These are phyloP conservation scores for Metschnikowia santaceciliae DNA, from an alignment of 805 yeast species.

Conservation along the genomic window DNA sequence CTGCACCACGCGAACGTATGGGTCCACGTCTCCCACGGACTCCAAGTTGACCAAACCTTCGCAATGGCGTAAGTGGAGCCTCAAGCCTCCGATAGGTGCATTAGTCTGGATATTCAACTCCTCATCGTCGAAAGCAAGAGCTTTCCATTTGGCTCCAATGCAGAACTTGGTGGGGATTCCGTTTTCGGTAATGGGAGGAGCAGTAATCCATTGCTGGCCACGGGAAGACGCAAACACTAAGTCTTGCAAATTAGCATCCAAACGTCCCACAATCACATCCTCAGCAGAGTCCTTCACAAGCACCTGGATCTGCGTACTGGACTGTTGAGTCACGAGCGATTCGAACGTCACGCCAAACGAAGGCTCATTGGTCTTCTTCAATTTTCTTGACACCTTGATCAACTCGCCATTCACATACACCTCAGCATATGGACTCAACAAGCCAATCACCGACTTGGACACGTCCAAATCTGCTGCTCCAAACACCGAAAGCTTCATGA, in stretches of 20 bases:
- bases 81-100: constrained; percentile 65
- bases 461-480: constrained; percentile 57
- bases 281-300: constrained; percentile 59
- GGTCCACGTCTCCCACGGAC: constrained; percentile 70
- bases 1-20: constrained; percentile 58
- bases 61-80: constrained; percentile 56
- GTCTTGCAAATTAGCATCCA: constrained; percentile 51
- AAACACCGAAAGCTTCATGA: constrained; percentile 59
- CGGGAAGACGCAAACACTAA: constrained; percentile 45
- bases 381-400: constrained; percentile 54
- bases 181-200: constrained; percentile 38
- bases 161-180: constrained; percentile 45
- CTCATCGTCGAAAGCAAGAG: constrained; percentile 51
- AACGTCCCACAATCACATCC: constrained; percentile 50
- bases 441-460: constrained; percentile 47
- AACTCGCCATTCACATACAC: constrained; percentile 54
- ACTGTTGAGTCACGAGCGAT: constrained; percentile 56
- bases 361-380: constrained; percentile 70
- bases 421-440: constrained; percentile 66
- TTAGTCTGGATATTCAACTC: constrained; percentile 41
- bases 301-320: constrained; percentile 51
- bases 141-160: constrained; percentile 65
- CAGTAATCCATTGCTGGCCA: constrained; percentile 48
- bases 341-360: constrained; percentile 65
- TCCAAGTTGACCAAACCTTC: constrained; percentile 53